Evolutionary conservation across 1,284 basidiomycete species (phyloP).

Genomic region (Marasmius oreades): DNA sequence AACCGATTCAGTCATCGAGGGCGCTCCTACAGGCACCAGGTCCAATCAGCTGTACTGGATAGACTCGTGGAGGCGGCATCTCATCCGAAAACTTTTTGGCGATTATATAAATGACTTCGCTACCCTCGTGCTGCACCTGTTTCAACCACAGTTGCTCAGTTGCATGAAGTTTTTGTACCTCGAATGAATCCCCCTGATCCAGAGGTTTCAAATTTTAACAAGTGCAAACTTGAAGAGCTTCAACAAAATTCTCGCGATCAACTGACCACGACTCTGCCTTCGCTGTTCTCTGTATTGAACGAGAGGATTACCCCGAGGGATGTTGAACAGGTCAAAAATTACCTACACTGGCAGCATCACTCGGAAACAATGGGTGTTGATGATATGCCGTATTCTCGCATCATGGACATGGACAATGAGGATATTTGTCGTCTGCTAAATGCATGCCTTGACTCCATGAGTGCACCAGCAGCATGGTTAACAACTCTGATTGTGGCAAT

Average conservation of each 20-base stretch:
- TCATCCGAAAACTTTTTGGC: too few relatives aligned
- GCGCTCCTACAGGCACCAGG: too few relatives aligned
- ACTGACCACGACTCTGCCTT: not conserved
- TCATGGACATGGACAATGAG: not conserved
- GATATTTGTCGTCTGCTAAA: not conserved
- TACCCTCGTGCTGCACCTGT: too few relatives aligned
- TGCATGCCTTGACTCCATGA: not conserved
- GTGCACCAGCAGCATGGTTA: not conserved
- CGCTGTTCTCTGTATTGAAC: not conserved
- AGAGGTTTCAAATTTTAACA: too few relatives aligned
- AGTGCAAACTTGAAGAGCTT: too few relatives aligned
- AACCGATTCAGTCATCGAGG: too few relatives aligned
- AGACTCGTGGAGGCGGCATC: too few relatives aligned
- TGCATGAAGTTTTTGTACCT: not conserved
- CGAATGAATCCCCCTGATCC: slow-evolving; percentile 4
- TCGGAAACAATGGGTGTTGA: not conserved
- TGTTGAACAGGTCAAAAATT: slow-evolving; percentile 1
- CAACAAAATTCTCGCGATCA: not conserved
- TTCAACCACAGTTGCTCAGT: not conserved
- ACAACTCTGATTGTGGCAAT: not conserved
- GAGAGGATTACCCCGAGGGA: not conserved
- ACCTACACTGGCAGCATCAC: not conserved
- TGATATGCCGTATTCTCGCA: not conserved
- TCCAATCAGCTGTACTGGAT: too few relatives aligned
- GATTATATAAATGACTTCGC: too few relatives aligned